These are phyloP conservation scores for Bipolaris zeicola DNA, from an alignment of 2,329 filamentous ascomycete species.

Conservation along the genomic window DNA sequence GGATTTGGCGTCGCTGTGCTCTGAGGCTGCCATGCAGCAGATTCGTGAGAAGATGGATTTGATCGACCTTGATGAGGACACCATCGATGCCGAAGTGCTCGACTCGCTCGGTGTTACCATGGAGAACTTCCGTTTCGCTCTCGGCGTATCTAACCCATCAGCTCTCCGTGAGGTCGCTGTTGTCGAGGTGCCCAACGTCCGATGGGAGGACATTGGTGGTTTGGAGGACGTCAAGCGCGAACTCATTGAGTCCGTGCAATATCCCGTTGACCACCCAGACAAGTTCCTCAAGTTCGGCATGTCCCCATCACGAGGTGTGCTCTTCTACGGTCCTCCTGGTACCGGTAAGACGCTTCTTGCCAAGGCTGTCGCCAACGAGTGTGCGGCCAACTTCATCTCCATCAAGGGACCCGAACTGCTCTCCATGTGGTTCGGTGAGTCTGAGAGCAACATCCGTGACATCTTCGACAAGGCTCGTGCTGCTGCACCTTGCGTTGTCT, in stretches of 20 bases:
- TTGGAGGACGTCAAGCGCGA: conserved; percentile 98
- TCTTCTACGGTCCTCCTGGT: conserved; percentile 98
- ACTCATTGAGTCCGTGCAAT: conserved; percentile 98
- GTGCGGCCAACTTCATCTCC: conserved; percentile 98
- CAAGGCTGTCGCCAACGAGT: conserved; percentile 99
- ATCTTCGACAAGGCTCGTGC: conserved; percentile 99
- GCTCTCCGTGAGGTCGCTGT: conserved; percentile 98
- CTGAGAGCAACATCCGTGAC: conserved; percentile 98
- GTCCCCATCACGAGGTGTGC: conserved; percentile 94
- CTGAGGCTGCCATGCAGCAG: conserved; percentile 99
- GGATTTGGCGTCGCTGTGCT: conserved; percentile 96
- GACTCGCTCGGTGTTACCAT: conserved; percentile 98
- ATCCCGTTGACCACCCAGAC: conserved; percentile 98
- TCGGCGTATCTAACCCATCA: conserved; percentile 97
- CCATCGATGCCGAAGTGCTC: conserved; percentile 96
- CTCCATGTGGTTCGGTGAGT: conserved; percentile 99
- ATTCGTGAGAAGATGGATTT: conserved; percentile 99
- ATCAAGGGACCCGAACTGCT: conserved; percentile 98
- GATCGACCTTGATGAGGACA: conserved; percentile 98
- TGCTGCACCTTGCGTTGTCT: conserved; percentile 96
- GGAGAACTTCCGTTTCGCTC: conserved; percentile 99
- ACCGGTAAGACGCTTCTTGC: conserved; percentile 99
- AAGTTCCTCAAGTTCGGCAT: conserved; percentile 99
- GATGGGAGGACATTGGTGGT: conserved; percentile 99
- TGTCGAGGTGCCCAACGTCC: conserved; percentile 98